Base-by-base conservation (phyloP, 345 rosid species). In the Rhodomyrtus tomentosa region DNA sequence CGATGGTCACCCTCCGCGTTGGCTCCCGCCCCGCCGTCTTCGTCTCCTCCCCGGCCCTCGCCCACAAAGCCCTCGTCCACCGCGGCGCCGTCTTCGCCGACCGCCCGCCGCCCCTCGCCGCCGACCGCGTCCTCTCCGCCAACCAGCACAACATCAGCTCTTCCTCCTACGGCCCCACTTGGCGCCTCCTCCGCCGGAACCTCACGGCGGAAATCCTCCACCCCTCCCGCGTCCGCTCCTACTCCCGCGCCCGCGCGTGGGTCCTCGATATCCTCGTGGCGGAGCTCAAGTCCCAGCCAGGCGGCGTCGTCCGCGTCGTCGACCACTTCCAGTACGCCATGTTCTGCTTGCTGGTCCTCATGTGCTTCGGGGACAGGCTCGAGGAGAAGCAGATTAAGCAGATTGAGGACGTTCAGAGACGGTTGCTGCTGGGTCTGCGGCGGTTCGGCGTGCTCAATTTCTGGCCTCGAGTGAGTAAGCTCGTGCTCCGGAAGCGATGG, bases 61-160 rank as follows among this genome's bases (percentile, higher is more conserved):
- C 85, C 51, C 73, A 84, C 82, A 40, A 76, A 38, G 86, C 86
- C 82, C 86, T 84, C 73, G 27, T 79, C 83, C 86, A 84, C 51
- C 45, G 49, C 27, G 82, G 86, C 42, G 55, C 83, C 82, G 12
- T 13, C 68, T 84, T 84, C 32, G 27, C 86, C 55, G 48, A 79
- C 74, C 82, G 83, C 52, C 86, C 83, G 32, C 82, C 68, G 4
- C 32, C 81, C 29, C 10, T 32, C 2, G 36, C 79, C 62, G 38
- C 62, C 36, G 4, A 3, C 24, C 38, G 53, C 22, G n/a, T 84
- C 82, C 4, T 51, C 24, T 68, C 59, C 85, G 16, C 56, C 72
- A 48, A 84, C 68, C 85, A 84, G 80, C 85, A 73, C 68, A 84
- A 7, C 59, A 22, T 84, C 32, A 36, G 36, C 50, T 18, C 82